Percentiles rank a stretch among this genome's conserved stretches.
phyloP scores from a whole-genome alignment of 306 rosid species.

The Gleditsia sinensis region DNA sequence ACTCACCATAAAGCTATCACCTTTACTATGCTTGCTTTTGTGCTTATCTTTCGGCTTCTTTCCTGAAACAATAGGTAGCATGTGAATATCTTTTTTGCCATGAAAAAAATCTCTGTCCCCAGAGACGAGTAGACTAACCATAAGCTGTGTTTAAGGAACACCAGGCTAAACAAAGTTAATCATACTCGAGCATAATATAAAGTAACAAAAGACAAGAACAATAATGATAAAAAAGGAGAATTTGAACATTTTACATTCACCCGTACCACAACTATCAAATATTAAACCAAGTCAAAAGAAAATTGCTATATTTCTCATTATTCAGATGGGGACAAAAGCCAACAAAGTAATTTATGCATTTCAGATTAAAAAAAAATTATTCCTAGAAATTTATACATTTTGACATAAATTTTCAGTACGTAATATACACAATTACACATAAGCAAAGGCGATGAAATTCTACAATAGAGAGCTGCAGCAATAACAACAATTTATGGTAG shows the following conservation, averaged over 20 bases:
- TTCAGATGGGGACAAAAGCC: background rate
- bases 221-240: background rate
- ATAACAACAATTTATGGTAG: constrained; percentile 10
- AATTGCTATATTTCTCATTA: background rate
- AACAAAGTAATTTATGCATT: background rate
- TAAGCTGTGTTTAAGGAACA: background rate
- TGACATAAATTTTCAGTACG: background rate
- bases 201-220: background rate
- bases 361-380: background rate
- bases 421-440: background rate
- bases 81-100: constrained; percentile 14
- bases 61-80: constrained; percentile 50
- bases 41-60: constrained; percentile 72
- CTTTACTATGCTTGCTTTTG: constrained; percentile 58
- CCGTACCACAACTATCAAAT: background rate
- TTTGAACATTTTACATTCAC: background rate
- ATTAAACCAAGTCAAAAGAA: constrained; percentile 18
- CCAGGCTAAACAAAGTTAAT: background rate
- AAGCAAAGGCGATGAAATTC: background rate
- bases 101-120: constrained; percentile 6
- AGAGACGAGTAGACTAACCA: constrained; percentile 16
- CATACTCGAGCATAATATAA: background rate
- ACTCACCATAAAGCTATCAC: constrained; percentile 57
- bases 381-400: constrained; percentile 11
- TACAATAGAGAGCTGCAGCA: constrained; percentile 1